Conservation (phyloP, 169 alveolate species). For the Neospora caninum region DNA sequence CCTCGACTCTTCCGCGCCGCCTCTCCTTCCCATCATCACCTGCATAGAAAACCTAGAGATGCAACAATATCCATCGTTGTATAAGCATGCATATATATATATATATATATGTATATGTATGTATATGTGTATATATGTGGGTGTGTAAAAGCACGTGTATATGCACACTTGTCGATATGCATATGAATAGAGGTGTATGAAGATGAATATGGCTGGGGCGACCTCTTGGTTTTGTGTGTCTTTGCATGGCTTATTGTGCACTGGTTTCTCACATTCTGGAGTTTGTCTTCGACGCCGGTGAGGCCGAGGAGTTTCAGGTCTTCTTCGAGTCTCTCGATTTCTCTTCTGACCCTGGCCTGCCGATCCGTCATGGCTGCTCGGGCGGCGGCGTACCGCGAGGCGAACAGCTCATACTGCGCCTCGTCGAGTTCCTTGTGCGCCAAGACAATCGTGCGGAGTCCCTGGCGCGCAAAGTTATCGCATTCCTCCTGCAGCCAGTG, state of each 20-base stretch:
- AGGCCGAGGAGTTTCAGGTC: constrained; percentile 92
- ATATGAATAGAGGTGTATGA: too few relatives aligned
- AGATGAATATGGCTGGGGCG: too few relatives aligned
- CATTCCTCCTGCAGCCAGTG: constrained; percentile 90
- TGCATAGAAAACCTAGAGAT: not conserved
- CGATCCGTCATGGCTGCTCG: constrained; percentile 73
- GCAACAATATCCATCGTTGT: not conserved
- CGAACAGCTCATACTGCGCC: constrained; percentile 78
- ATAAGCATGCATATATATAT: constrained; percentile 4
- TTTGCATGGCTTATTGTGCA: too few relatives aligned
- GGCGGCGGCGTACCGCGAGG: constrained; percentile 70
- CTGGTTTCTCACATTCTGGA: constrained; percentile 79
- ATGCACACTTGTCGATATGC: too few relatives aligned
- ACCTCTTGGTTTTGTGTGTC: too few relatives aligned
- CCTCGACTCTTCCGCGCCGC: too few relatives aligned
- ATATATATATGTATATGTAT: not conserved
- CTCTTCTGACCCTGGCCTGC: constrained; percentile 74
- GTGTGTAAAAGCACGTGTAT: too few relatives aligned
- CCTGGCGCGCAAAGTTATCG: constrained; percentile 88
- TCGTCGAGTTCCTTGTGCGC: constrained; percentile 90
- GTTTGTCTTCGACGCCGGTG: constrained; percentile 98
- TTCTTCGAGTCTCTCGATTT: constrained; percentile 77
- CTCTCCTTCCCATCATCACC: too few relatives aligned
- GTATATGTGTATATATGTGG: not conserved
- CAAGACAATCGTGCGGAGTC: constrained; percentile 95